phyloP scores from a whole-genome alignment of 208 protist species.

The Acanthamoeba triangularis region DNA sequence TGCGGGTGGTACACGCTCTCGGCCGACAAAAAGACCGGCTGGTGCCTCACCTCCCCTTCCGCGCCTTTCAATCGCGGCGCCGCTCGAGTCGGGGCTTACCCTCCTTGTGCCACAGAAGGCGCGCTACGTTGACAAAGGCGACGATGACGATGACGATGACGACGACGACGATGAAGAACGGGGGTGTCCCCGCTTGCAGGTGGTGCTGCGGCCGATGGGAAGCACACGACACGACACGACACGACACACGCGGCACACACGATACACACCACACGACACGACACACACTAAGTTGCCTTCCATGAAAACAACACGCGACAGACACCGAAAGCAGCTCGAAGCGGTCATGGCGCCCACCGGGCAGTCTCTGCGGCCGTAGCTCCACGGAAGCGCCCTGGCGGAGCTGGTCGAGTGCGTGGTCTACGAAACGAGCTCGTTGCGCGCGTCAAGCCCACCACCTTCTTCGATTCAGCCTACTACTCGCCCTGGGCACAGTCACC shows the following conservation, averaged over 20 bases:
- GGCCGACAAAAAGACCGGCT: not conserved
- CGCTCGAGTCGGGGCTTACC: no score
- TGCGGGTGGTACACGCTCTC: not conserved
- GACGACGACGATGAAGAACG: not conserved
- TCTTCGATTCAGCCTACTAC: not conserved
- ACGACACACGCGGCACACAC: no score
- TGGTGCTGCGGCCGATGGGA: not conserved
- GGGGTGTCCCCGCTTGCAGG: not conserved
- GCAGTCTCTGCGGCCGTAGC: not conserved
- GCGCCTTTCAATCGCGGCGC: not conserved
- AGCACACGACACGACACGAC: no score
- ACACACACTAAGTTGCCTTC: no score
- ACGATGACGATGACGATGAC: no score
- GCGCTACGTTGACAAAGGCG: not conserved
- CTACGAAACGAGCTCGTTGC: not conserved
- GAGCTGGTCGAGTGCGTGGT: not conserved
- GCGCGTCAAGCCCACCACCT: not conserved
- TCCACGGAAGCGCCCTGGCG: not conserved
- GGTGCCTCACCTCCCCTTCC: no score
- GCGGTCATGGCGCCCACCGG: not conserved
- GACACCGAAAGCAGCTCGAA: not conserved
- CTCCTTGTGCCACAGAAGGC: not conserved
- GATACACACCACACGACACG: no score
- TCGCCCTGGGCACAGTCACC: not conserved
- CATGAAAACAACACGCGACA: not conserved